Base-by-base conservation (phyloP, 768 basidiomycete species). In the Boletus pseudo-olivaceus region DNA sequence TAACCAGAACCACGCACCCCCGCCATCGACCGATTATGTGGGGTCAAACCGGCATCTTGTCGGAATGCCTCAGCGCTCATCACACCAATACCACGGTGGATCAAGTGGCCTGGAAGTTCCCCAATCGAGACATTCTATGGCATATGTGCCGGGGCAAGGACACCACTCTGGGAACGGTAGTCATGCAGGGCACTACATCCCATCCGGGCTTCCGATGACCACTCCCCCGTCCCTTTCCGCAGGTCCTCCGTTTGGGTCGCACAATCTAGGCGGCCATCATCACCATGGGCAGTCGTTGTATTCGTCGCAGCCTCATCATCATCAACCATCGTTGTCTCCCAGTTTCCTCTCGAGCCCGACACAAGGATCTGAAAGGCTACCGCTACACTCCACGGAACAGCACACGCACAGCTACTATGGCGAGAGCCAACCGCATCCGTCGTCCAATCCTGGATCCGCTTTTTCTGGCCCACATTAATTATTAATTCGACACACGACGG, bases 191-290 rank as follows among this genome's bases (percentile, higher is more conserved):
- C 67, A 68, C 48, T 70, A 72, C 42, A 56, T 70, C 37, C 60
- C 71, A 15, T 71, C 69, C 33, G 69, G 71, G 3, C 73, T 82
- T 20, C 80, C 83, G 9, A 72, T 83, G 61, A 79, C 82, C 19
- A 79, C 82, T 6, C 76, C 81, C 0, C 72, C 81, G 20, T 74
- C 82, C 47, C 67, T 82, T 59, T 72, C 79, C 30, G 70, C 67
- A 51, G 76, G 77, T 41, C 63, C 23, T 23, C 23, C 65, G 15
- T 70, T 61, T 29, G 59, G 51, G 17, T 69, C 69, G 19, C 69
- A 70, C 56, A 65, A 38, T 34, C 48, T 70, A 10, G 55, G 63
- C 26, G 57, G 54, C 40, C 68, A 64, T 49, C 69, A 63, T 19
- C 67, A 68, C 47, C 65, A 62, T 17, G 63, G 58, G 37, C 66